These are phyloP conservation scores for Colletotrichum sp. DNA, from an alignment of 2,329 filamentous ascomycete genomes.

Conservation along the genomic window DNA sequence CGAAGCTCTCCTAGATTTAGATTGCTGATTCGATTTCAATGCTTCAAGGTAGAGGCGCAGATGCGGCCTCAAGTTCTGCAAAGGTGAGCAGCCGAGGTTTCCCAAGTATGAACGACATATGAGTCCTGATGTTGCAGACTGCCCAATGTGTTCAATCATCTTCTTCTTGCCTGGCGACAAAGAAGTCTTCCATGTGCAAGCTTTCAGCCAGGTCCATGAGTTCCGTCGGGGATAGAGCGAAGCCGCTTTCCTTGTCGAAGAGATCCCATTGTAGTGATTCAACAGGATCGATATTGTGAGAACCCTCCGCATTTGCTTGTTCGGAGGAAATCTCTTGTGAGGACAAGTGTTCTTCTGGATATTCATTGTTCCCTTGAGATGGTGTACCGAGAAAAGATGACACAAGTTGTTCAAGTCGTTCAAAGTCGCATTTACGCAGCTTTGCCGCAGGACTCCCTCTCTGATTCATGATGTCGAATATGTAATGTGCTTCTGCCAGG, in stretches of 20 bases:
- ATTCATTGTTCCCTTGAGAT: neutral
- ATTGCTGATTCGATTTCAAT: neutral
- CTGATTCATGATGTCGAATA: neutral
- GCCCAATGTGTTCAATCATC: neutral
- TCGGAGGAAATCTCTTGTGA: neutral
- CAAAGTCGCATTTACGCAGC: neutral
- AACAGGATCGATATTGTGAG: neutral
- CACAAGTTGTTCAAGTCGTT: neutral
- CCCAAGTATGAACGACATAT: neutral
- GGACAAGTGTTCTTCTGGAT: neutral
- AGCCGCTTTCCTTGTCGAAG: neutral
- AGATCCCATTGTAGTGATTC: neutral
- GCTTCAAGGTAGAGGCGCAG: neutral
- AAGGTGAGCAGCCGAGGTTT: neutral
- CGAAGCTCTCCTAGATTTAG: neutral
- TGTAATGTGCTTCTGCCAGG: neutral
- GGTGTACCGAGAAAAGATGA: neutral
- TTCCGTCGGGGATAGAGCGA: neutral
- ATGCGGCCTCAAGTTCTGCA: neutral
- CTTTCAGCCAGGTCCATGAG: neutral
- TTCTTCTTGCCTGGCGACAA: neutral
- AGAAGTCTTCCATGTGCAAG: neutral
- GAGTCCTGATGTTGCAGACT: neutral
- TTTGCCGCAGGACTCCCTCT: neutral
- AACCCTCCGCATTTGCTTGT: neutral